Evolutionary conservation across 495 filamentous ascomycete species (phyloP).

Genomic region (Tuber borchii): DNA sequence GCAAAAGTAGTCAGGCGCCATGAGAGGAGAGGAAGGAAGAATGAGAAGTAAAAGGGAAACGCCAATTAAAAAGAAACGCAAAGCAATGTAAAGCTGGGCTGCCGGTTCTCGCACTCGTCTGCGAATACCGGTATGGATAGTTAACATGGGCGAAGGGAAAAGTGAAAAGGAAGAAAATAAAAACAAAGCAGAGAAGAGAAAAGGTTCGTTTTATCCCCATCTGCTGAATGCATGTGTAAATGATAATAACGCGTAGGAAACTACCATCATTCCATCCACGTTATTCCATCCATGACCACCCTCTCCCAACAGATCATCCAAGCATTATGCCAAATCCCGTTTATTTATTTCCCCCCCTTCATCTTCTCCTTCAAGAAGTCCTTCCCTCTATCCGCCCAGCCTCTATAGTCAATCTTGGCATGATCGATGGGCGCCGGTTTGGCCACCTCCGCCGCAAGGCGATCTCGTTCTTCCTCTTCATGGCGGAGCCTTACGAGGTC

Average conservation of each 20-base stretch:
- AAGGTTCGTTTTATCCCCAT: background rate
- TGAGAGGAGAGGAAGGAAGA: background rate
- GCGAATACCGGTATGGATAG: background rate
- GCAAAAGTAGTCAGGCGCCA: background rate
- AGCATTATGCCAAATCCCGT: background rate
- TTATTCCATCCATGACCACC: background rate
- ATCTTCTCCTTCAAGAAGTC: slow-evolving; percentile 51
- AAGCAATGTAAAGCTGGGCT: background rate
- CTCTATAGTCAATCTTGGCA: slow-evolving; percentile 38
- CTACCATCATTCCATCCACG: background rate
- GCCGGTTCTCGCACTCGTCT: background rate
- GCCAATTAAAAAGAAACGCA: too few relatives aligned
- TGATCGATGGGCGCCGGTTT: slow-evolving; percentile 20
- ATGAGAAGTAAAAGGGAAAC: background rate
- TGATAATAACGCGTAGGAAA: background rate
- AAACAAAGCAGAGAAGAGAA: background rate
- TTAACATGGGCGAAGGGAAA: background rate
- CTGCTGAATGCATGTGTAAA: background rate
- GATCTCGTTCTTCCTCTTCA: slow-evolving; percentile 44
- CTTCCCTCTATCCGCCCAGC: slow-evolving; percentile 52
- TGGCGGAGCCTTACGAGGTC: slow-evolving; percentile 42
- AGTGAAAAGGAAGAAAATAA: background rate
- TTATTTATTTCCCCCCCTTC: slow-evolving; percentile 25
- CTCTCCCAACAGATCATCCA: background rate
- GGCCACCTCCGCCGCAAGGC: slow-evolving; percentile 23